Evolutionary conservation across 805 yeast species (phyloP).

Genomic region (Candida pseudoglaebosa): DNA sequence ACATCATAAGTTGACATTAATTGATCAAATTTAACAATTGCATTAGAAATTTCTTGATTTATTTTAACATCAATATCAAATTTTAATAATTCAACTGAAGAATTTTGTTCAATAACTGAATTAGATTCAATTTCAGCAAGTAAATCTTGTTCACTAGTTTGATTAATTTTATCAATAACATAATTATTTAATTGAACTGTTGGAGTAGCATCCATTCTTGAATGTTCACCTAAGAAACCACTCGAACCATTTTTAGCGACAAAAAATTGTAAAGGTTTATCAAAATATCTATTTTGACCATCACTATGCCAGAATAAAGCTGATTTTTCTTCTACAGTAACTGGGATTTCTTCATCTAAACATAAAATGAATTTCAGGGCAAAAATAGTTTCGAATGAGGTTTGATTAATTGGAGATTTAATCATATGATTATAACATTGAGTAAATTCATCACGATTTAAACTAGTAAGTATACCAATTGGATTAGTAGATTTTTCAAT

Average conservation of each 20-base stretch:
- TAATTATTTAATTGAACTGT: slow-evolving; percentile 83
- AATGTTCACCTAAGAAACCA: slow-evolving; percentile 95
- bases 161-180: slow-evolving; percentile 51
- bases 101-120: slow-evolving; percentile 2
- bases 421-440: slow-evolving; percentile 53
- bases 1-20: slow-evolving; percentile 68
- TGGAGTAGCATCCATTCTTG: slow-evolving; percentile 98
- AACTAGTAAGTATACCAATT: slow-evolving; percentile 59
- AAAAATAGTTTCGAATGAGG: slow-evolving; percentile 63
- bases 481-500: slow-evolving; percentile 35
- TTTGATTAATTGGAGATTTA: slow-evolving; percentile 57
- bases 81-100: slow-evolving; percentile 24
- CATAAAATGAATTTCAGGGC: slow-evolving; percentile 78
- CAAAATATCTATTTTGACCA: slow-evolving; percentile 86
- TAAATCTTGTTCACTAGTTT: slow-evolving; percentile 40
- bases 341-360: slow-evolving; percentile 69
- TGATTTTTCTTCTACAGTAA: slow-evolving; percentile 78
- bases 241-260: slow-evolving; percentile 80
- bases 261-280: slow-evolving; percentile 85
- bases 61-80: slow-evolving; percentile 59
- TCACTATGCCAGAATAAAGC: slow-evolving; percentile 93
- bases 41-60: slow-evolving; percentile 48
- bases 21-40: slow-evolving; percentile 51
- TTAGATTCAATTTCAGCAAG: slow-evolving; percentile 22
- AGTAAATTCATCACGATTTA: slow-evolving; percentile 82